A percentile compares a stretch with the other conserved stretches of the same genome.
Conservation (phyloP, 306 rosid species). For the Heteromeles arbutifolia region DNA sequence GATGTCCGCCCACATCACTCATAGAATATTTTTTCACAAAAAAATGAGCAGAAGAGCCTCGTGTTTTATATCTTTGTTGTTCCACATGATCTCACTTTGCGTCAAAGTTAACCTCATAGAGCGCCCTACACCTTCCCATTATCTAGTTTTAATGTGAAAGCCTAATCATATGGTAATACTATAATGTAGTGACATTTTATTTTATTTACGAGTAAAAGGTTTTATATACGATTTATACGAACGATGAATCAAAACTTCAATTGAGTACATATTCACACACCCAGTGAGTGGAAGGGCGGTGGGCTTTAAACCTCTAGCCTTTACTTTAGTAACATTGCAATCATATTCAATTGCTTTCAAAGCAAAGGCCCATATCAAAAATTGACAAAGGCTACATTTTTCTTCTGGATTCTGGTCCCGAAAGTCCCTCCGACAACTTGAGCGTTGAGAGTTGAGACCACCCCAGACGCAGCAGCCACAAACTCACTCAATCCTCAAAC, state of each 20-base stretch:
- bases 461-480: not conserved
- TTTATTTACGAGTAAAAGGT: no score
- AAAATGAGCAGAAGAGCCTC: no score
- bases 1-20: no score
- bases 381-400: no score
- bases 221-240: accelerated
- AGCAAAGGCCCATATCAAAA: not conserved
- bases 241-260: no score
- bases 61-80: not conserved
- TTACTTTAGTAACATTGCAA: not conserved
- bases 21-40: not conserved
- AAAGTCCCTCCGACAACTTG: not conserved
- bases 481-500: not conserved
- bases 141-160: not conserved
- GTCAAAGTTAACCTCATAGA: no score
- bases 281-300: not conserved
- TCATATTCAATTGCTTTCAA: not conserved
- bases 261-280: no score
- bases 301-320: not conserved
- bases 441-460: not conserved
- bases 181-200: no score
- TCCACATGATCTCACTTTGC: not conserved
- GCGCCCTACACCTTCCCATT: no score
- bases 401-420: not conserved
- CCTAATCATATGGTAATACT: no score